These are phyloP conservation scores for Paramecium sexaurelia DNA, from an alignment of 73 alveolate genomes.

Conservation along the genomic window DNA sequence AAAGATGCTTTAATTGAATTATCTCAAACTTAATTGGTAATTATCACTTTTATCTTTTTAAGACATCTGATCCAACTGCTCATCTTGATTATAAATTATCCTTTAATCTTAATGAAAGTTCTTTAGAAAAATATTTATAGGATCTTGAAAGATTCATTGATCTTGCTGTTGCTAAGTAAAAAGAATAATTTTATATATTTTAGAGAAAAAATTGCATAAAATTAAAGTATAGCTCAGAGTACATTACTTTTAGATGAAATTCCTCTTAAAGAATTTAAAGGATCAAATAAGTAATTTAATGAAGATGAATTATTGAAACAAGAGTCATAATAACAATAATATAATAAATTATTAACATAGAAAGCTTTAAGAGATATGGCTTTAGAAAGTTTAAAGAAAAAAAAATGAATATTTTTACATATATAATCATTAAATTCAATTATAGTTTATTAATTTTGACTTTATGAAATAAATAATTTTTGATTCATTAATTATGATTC, in stretches of 20 bases:
- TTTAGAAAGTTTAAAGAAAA: slow-evolving; percentile 18
- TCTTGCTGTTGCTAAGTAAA: slow-evolving; percentile 53
- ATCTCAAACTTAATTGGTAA: slow-evolving; percentile 46
- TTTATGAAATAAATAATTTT: too few species aligned
- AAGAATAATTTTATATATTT: neutral
- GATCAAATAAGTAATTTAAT: neutral
- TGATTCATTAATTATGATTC: too few species aligned
- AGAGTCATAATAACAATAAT: neutral
- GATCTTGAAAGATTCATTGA: slow-evolving; percentile 64
- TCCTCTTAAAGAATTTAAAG: slow-evolving; percentile 64
- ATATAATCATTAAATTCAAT: neutral
- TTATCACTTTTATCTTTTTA: neutral
- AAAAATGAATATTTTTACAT: slow-evolving; percentile 23
- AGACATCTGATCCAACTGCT: slow-evolving; percentile 52
- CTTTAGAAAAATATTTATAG: slow-evolving; percentile 58
- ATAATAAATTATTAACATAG: neutral
- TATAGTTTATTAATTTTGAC: too few species aligned
- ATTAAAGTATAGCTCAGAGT: slow-evolving; percentile 56
- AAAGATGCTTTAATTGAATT: slow-evolving; percentile 42
- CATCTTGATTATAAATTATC: slow-evolving; percentile 58
- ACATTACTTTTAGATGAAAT: slow-evolving; percentile 63
- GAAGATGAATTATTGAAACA: slow-evolving; percentile 27
- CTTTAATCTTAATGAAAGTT: slow-evolving; percentile 61
- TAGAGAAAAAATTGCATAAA: slow-evolving; percentile 34
- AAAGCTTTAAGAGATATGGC: slow-evolving; percentile 34